A percentile compares a stretch with the other conserved stretches of the same genome.
phyloP scores from a whole-genome alignment of 2,329 filamentous ascomycete genomes.

The Septoria linicola region DNA sequence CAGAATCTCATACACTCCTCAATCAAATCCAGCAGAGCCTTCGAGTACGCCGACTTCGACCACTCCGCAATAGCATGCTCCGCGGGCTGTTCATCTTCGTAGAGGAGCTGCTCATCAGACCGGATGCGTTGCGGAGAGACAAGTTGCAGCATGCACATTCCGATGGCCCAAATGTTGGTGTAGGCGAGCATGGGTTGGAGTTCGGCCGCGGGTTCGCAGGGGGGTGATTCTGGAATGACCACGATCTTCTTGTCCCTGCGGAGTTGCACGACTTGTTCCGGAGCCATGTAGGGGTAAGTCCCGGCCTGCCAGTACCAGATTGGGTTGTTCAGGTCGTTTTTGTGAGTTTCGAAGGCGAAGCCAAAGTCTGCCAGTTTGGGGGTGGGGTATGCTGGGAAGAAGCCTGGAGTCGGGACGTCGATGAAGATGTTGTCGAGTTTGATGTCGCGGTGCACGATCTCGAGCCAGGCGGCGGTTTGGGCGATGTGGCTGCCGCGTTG shows the following conservation, averaged over 20 bases:
- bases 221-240: no score
- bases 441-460: conserved; percentile 12
- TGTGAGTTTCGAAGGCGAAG: conserved; percentile 3
- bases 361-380: conserved; percentile 11
- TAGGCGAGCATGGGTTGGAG: background rate
- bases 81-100: background rate
- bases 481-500: background rate
- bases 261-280: conserved; percentile 3
- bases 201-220: no score
- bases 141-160: conserved; percentile 6
- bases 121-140: background rate
- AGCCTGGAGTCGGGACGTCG: background rate
- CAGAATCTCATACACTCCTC: background rate
- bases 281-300: conserved; percentile 3
- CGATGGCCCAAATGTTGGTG: conserved; percentile 8
- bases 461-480: background rate
- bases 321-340: background rate
- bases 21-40: background rate
- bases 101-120: background rate
- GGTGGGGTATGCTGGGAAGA: conserved; percentile 6
- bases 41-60: background rate
- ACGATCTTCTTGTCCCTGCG: background rate
- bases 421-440: conserved; percentile 9
- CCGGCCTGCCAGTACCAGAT: background rate
- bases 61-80: background rate